Conservation (phyloP, 495 filamentous ascomycete genomes). For the Platismatia glauca region DNA sequence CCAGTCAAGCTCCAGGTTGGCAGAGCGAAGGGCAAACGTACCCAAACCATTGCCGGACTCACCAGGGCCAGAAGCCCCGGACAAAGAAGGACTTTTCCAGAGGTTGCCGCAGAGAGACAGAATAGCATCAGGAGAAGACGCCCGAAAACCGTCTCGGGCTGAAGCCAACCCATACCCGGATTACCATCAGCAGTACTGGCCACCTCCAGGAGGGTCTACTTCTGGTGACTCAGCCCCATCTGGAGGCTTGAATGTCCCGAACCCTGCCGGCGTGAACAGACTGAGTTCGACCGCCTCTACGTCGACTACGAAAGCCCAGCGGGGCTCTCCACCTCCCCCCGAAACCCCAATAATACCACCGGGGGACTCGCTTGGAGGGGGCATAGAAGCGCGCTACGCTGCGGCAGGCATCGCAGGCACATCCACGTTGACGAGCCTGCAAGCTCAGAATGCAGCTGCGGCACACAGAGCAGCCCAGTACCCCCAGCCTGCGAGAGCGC, state of each 20-base stretch:
- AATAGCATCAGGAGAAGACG: slow-evolving; percentile 12
- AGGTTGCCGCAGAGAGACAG: slow-evolving; percentile 38
- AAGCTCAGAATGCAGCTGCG: slow-evolving; percentile 76
- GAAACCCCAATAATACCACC: slow-evolving; percentile 85
- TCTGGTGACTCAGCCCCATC: slow-evolving; percentile 20
- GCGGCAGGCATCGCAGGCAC: slow-evolving; percentile 81
- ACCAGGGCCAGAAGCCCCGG: slow-evolving; percentile 58
- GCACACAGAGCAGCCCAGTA: slow-evolving; percentile 70
- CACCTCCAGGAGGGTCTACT: slow-evolving; percentile 40
- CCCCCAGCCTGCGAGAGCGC: slow-evolving; percentile 35
- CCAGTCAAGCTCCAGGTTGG: slow-evolving; percentile 44
- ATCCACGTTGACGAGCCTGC: slow-evolving; percentile 66
- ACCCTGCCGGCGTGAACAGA: slow-evolving; percentile 56
- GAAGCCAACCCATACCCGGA: slow-evolving; percentile 41
- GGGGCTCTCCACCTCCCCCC: slow-evolving; percentile 89
- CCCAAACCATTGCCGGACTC: slow-evolving; percentile 75
- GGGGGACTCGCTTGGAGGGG: slow-evolving; percentile 56
- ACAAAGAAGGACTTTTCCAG: slow-evolving; percentile 62
- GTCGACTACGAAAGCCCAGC: slow-evolving; percentile 82
- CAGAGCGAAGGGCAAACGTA: slow-evolving; percentile 61
- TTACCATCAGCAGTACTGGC: slow-evolving; percentile 61
- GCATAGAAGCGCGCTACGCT: slow-evolving; percentile 83
- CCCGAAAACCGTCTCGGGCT: slow-evolving; percentile 7
- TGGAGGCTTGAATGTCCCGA: slow-evolving; percentile 36
- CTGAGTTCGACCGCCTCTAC: slow-evolving; percentile 82